Evolutionary conservation across 2,329 filamentous ascomycete genomes (phyloP), one percentile per base, ranked within the genome.

Genomic region (Aspergillus sojae): DNA sequence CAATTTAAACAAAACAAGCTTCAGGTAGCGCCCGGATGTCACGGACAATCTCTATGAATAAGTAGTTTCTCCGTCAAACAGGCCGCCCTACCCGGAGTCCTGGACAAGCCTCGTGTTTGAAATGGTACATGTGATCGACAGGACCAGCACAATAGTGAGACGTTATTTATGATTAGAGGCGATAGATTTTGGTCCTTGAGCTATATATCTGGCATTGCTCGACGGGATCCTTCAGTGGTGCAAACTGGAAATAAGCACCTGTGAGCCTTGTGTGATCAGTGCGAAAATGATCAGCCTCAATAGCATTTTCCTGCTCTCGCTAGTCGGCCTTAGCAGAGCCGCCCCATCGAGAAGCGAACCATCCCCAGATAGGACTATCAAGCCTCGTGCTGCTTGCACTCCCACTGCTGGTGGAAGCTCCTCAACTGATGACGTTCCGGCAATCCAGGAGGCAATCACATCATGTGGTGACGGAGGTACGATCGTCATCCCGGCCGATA

Each of bases 391-490:
- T 16, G 67, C 72, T 32, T 81, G 78, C 61, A 80, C 74, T 0
- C 72, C 77, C 3, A 61, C 57, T 14, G 70, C 75, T 4, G 72
- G 72, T 19, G 73, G 74, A 30, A 70, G 69, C 7, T 64, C 72
- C 2, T 74, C 72, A 1, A 73, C 67, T 0, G 80, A 83, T 56
- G 82, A 84, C 62, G 74, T 77, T 0, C 81, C 82, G 1, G 79
- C 80, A 2, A 83, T 84, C 52, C 67, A 70, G 41, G 72, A 77
- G 2, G 81, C 82, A 0, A 77, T 84, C 19, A 57, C 74, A 16
- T 70, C 67, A 12, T 82, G 80, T 59, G 80, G 81, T 14, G 71
- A 76, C 12, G 78, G 79, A 14, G 82, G 82, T n/a, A 81, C 77
- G 0, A 82, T 84, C 21, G 69, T 81, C 2, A 77, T 84, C 39